Evolutionary conservation across 1,284 basidiomycete species (phyloP).

Genomic region (Inonotus hispidus): DNA sequence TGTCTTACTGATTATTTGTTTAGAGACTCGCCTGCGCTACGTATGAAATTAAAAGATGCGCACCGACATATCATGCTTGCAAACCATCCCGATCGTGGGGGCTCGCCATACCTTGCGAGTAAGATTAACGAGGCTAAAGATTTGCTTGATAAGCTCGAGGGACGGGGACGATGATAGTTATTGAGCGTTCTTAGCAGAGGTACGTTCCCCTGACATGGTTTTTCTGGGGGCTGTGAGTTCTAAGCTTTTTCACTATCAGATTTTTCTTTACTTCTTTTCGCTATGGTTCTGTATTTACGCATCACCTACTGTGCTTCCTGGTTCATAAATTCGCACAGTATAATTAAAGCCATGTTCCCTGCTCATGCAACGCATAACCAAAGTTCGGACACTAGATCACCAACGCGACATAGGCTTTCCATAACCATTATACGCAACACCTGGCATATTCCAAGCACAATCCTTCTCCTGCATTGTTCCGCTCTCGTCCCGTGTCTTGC

Average conservation of each 20-base stretch:
- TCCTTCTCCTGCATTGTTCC: slow-evolving; percentile 42
- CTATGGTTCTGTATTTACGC: background rate
- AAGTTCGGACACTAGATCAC: background rate
- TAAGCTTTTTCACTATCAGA: background rate
- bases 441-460: slow-evolving; percentile 51
- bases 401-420: slow-evolving; percentile 5
- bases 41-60: slow-evolving; percentile 79
- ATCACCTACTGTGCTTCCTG: background rate
- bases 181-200: background rate
- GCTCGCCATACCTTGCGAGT: slow-evolving; percentile 94
- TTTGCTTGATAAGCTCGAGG: slow-evolving; percentile 67
- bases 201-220: background rate
- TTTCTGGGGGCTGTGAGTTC: background rate
- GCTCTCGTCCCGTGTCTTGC: slow-evolving; percentile 40
- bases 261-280: background rate
- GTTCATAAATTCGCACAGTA: background rate
- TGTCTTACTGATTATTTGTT: background rate
- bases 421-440: slow-evolving; percentile 49
- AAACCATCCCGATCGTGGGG: slow-evolving; percentile 95
- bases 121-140: slow-evolving; percentile 96
- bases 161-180: slow-evolving; percentile 33
- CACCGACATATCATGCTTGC: slow-evolving; percentile 91
- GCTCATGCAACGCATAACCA: background rate
- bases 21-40: slow-evolving; percentile 73
- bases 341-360: background rate